phyloP scores from a whole-genome alignment of 2,329 filamentous ascomycete genomes.

The Ceratocystis papillata region DNA sequence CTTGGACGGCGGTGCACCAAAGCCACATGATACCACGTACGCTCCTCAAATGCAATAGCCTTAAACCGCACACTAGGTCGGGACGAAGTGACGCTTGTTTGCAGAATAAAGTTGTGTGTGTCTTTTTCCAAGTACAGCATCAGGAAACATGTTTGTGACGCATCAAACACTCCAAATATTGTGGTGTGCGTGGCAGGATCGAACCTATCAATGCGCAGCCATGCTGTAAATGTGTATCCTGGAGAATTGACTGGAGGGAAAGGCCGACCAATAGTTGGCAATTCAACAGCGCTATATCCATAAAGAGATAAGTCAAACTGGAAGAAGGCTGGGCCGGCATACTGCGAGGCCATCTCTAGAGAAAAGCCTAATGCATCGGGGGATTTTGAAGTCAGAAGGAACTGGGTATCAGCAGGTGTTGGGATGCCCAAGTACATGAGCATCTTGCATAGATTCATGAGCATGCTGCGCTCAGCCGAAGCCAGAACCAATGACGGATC shows the following conservation, averaged over 20 bases:
- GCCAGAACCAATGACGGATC: conserved; percentile 31
- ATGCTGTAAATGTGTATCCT: conserved; percentile 86
- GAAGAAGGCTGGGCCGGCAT: conserved; percentile 71
- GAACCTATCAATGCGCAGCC: conserved; percentile 80
- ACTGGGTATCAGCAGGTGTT: conserved; percentile 70
- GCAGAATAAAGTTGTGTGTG: conserved; percentile 85
- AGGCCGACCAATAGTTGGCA: conserved; percentile 69
- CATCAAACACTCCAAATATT: conserved; percentile 88
- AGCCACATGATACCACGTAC: conserved; percentile 85
- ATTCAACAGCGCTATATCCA: conserved; percentile 82
- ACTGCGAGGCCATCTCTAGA: conserved; percentile 60
- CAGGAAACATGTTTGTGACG: conserved; percentile 83
- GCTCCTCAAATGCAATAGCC: conserved; percentile 61
- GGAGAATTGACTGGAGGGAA: conserved; percentile 70
- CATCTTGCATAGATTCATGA: conserved; percentile 56
- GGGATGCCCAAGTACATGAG: conserved; percentile 68
- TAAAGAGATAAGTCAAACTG: conserved; percentile 86
- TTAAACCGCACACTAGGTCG: conserved; percentile 91
- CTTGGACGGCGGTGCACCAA: conserved; percentile 73
- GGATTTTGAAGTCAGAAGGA: conserved; percentile 49
- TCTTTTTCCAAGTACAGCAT: conserved; percentile 90
- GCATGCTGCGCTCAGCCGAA: conserved; percentile 46
- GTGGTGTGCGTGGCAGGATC: conserved; percentile 82
- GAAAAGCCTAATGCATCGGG: conserved; percentile 54
- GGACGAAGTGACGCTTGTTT: conserved; percentile 80